Evolutionary conservation across 495 filamentous ascomycete genomes (phyloP).

Genomic region (Neurospora sp.): DNA sequence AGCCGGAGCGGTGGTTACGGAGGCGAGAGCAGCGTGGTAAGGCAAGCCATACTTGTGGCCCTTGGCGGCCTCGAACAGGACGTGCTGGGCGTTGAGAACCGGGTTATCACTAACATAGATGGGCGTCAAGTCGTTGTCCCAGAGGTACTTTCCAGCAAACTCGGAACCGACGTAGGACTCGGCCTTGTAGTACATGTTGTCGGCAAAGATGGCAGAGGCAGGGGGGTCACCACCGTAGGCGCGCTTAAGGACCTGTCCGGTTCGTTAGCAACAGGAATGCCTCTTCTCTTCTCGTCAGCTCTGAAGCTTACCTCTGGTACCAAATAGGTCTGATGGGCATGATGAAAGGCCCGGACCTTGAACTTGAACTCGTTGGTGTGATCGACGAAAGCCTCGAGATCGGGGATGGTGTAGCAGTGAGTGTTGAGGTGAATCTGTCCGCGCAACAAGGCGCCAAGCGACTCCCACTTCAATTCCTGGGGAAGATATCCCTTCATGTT

Average conservation of each 20-base stretch:
- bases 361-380: slow-evolving; percentile 59
- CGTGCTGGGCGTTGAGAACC: slow-evolving; percentile 40
- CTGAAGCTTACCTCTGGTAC: slow-evolving; percentile 37
- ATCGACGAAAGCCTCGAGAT: slow-evolving; percentile 51
- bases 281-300: background rate
- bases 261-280: background rate
- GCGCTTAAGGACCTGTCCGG: slow-evolving; percentile 35
- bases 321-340: slow-evolving; percentile 51
- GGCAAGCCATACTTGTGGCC: slow-evolving; percentile 50
- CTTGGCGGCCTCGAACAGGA: slow-evolving; percentile 50
- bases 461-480: slow-evolving; percentile 48
- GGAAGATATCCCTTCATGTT: slow-evolving; percentile 35
- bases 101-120: slow-evolving; percentile 43
- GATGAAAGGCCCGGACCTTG: slow-evolving; percentile 50
- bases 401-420: slow-evolving; percentile 57
- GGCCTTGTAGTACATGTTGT: slow-evolving; percentile 54
- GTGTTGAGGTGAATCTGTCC: slow-evolving; percentile 53
- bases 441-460: slow-evolving; percentile 45
- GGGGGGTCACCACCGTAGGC: slow-evolving; percentile 36
- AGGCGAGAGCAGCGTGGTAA: slow-evolving; percentile 48
- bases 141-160: slow-evolving; percentile 50
- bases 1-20: slow-evolving; percentile 53
- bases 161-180: slow-evolving; percentile 51
- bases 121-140: slow-evolving; percentile 45
- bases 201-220: slow-evolving; percentile 44